Evolutionary conservation across 805 yeast genomes (phyloP).

Genomic region (Wickerhamiella dianesei): DNA sequence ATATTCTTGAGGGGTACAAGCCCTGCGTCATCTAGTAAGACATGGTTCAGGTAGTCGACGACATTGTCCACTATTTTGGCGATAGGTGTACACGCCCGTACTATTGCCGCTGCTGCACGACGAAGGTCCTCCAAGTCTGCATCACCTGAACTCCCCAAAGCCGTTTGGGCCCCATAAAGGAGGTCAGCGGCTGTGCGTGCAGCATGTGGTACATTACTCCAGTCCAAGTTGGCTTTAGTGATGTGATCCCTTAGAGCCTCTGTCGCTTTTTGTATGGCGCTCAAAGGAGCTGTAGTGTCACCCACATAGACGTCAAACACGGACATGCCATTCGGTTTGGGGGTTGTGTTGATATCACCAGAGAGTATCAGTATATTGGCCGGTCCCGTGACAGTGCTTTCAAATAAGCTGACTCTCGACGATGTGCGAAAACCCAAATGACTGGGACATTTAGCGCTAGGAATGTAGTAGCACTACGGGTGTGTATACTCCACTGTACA

Average conservation of each 20-base stretch:
- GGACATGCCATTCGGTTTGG: too few species aligned
- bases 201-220: background rate
- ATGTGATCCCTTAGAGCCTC: background rate
- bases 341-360: too few species aligned
- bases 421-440: too few species aligned
- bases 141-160: background rate
- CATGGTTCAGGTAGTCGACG: background rate
- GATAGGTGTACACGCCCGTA: slow-evolving; percentile 11
- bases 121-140: background rate
- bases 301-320: background rate
- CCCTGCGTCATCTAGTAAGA: background rate
- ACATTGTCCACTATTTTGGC: slow-evolving; percentile 2
- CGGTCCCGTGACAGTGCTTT: too few species aligned
- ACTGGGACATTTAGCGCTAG: too few species aligned
- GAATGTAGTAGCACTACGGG: too few species aligned
- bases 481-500: too few species aligned
- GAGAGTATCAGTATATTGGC: too few species aligned
- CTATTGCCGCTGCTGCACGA: slow-evolving; percentile 16
- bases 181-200: background rate
- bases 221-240: background rate
- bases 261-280: background rate
- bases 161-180: background rate
- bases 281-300: background rate
- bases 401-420: too few species aligned
- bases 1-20: background rate